A percentile compares a stretch with the other conserved stretches of the same genome.
These are phyloP conservation scores for Suhomyces canberraensis DNA, from an alignment of 805 yeast genomes.

Conservation along the genomic window DNA sequence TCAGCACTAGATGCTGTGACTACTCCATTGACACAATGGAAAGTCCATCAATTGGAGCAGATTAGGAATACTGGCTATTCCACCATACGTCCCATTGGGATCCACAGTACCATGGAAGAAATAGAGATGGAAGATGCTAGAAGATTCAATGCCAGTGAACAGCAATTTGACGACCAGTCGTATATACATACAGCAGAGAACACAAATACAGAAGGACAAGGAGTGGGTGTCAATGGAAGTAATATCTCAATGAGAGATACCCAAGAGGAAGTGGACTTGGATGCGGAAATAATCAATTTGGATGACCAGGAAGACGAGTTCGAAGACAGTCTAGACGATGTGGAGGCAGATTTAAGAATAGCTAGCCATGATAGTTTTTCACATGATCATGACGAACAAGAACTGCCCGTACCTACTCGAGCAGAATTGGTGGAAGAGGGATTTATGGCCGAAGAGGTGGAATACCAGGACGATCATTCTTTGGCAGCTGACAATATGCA, in stretches of 20 bases:
- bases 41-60: slow-evolving; percentile 20
- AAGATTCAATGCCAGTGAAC: slow-evolving; percentile 8
- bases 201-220: slow-evolving; percentile 10
- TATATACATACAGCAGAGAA: slow-evolving; percentile 23
- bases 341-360: not conserved
- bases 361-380: not conserved
- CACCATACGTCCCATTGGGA: slow-evolving; percentile 37
- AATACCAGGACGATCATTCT: slow-evolving; percentile 41
- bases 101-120: slow-evolving; percentile 40
- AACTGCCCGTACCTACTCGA: slow-evolving; percentile 1
- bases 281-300: slow-evolving; percentile 45
- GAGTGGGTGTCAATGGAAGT: slow-evolving; percentile 12
- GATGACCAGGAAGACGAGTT: slow-evolving; percentile 27
- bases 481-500: slow-evolving; percentile 14
- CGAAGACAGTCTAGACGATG: slow-evolving; percentile 11
- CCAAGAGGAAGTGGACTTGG: slow-evolving; percentile 33
- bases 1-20: slow-evolving; percentile 4
- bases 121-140: slow-evolving; percentile 24
- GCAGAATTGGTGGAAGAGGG: slow-evolving; percentile 32
- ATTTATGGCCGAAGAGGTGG: slow-evolving; percentile 47
- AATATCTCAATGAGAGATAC: slow-evolving; percentile 4
- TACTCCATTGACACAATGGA: slow-evolving; percentile 18
- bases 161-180: slow-evolving; percentile 15
- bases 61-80: slow-evolving; percentile 34
- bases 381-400: not conserved